Percentiles rank a stretch among this genome's conserved stretches.
Conservation (phyloP, 140 eudicot species). For the Bidens hawaiensis region DNA sequence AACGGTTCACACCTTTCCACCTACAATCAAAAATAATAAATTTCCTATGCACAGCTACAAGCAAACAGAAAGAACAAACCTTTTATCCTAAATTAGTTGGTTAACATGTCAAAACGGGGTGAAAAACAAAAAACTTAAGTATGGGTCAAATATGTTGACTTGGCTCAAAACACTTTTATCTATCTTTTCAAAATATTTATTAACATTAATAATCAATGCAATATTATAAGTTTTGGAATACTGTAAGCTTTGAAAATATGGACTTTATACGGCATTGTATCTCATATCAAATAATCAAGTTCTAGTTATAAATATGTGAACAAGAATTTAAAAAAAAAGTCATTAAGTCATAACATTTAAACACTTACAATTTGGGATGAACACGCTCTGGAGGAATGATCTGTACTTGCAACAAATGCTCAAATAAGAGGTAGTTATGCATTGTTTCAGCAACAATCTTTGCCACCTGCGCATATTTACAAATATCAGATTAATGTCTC, state of each 20-base stretch:
- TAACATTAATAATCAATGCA: neutral
- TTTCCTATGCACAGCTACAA: neutral
- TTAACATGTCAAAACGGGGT: neutral
- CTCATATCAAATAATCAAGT: neutral
- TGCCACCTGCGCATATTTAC: conserved; percentile 57
- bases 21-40: conserved; percentile 22
- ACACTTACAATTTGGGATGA: conserved; percentile 78
- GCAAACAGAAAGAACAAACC: neutral
- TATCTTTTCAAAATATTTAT: neutral
- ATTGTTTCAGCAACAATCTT: conserved; percentile 88
- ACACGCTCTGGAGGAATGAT: conserved; percentile 77
- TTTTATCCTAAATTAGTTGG: neutral
- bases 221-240: too few relatives aligned
- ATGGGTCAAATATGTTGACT: neutral
- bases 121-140: neutral
- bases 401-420: conserved; percentile 87
- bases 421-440: conserved; percentile 88
- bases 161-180: neutral
- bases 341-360: neutral
- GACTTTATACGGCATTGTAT: neutral
- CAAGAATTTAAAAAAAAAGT: neutral
- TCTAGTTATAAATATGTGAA: neutral
- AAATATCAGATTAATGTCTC: neutral
- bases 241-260: neutral
- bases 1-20: conserved; percentile 84